Evolutionary conservation across 345 rosid species (phyloP).

Genomic region (Pugionium dolabratum): DNA sequence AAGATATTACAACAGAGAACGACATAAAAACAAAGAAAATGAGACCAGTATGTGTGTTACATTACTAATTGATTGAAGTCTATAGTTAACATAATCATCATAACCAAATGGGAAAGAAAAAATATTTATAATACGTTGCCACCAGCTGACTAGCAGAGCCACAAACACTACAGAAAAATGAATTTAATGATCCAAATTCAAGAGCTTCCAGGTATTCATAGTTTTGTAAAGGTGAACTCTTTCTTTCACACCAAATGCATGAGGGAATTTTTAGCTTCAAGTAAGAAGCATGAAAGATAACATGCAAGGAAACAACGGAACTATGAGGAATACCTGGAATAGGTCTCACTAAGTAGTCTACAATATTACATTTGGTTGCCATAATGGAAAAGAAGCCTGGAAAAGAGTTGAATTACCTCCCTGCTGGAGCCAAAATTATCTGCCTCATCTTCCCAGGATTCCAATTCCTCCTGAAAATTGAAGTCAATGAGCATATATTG

Average conservation of each 20-base stretch:
- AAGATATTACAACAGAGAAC: constrained; percentile 16
- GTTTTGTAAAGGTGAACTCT: constrained; percentile 10
- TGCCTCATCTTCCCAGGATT: constrained; percentile 71
- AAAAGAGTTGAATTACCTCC: constrained; percentile 49
- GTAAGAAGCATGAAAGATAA: constrained; percentile 8
- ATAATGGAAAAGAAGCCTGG: constrained; percentile 4
- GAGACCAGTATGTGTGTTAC: constrained; percentile 9
- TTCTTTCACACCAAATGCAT: neutral
- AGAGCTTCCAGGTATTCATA: constrained; percentile 15
- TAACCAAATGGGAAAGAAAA: constrained; percentile 20
- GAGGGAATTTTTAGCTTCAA: constrained; percentile 3
- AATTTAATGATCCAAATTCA: constrained; percentile 7
- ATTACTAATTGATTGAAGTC: constrained; percentile 16
- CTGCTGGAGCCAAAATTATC: constrained; percentile 40
- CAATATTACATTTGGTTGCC: neutral
- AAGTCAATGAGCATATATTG: constrained; percentile 2
- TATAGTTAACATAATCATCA: constrained; percentile 7
- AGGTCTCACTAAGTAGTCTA: constrained; percentile 13
- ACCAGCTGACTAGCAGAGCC: constrained; percentile 12
- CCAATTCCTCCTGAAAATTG: constrained; percentile 57
- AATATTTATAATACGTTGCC: neutral
- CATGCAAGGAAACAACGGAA: neutral
- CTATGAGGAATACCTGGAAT: too few species aligned
- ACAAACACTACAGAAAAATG: neutral
- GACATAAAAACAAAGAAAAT: neutral